These are phyloP conservation scores for Holtermanniella nyarrowii DNA, from an alignment of 768 basidiomycete genomes.

Conservation along the genomic window DNA sequence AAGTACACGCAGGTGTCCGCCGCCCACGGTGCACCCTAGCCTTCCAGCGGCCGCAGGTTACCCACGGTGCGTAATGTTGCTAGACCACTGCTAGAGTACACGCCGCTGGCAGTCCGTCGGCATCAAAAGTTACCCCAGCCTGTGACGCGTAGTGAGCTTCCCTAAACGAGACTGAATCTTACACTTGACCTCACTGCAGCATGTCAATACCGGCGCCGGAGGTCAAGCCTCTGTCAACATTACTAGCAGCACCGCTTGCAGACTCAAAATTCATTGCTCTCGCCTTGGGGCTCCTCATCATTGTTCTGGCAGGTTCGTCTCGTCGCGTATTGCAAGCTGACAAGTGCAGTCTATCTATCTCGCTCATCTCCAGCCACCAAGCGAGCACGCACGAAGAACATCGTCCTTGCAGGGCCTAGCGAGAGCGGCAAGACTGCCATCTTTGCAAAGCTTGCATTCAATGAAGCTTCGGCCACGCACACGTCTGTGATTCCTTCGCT, in stretches of 20 bases:
- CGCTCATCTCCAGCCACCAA: conserved; percentile 1
- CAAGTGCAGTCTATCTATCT: background rate
- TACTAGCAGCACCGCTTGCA: conserved; percentile 21
- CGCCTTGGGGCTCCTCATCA: conserved; percentile 13
- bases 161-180: too few species aligned
- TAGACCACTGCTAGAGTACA: too few species aligned
- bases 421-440: conserved; percentile 36
- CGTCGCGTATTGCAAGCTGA: conserved; percentile 1
- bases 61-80: too few species aligned
- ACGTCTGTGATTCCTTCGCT: conserved; percentile 26
- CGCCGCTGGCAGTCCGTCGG: too few species aligned
- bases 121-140: too few species aligned
- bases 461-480: conserved; percentile 23
- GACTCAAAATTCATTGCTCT: conserved; percentile 33
- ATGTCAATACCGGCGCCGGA: too few species aligned
- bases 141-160: too few species aligned
- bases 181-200: too few species aligned
- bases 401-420: conserved; percentile 29
- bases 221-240: conserved; percentile 18
- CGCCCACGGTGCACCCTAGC: too few species aligned
- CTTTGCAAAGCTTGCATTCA: conserved; percentile 34
- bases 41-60: too few species aligned
- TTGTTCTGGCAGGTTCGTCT: conserved; percentile 15
- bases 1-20: too few species aligned
- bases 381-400: conserved; percentile 16